Conservation (phyloP, 257 asterid genomes). For the Forsythia suspensa region DNA sequence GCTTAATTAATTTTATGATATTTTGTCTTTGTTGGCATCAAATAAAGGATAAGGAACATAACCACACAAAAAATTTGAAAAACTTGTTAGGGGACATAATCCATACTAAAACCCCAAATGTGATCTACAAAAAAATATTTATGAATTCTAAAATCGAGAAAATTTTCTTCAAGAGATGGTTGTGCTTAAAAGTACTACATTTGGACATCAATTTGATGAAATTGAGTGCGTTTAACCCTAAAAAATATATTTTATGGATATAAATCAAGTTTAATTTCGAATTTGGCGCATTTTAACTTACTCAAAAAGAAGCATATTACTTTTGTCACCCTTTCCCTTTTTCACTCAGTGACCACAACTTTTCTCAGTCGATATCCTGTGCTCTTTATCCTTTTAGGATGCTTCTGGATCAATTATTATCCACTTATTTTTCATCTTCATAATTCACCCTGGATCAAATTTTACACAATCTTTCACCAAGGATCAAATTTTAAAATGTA, state of each 20-base stretch:
- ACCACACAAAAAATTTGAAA: too few relatives aligned
- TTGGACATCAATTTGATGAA: background rate
- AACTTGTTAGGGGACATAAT: too few relatives aligned
- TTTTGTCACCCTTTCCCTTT: background rate
- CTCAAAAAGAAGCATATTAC: background rate
- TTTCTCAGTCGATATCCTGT: background rate
- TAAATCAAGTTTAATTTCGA: too few relatives aligned
- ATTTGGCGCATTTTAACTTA: background rate
- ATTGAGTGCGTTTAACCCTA: background rate
- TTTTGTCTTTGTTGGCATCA: too few relatives aligned
- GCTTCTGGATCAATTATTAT: background rate
- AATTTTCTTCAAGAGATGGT: background rate
- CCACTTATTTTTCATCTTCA: background rate
- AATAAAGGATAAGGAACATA: too few relatives aligned
- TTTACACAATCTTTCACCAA: too few relatives aligned
- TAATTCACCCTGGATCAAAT: background rate
- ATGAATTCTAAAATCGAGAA: background rate
- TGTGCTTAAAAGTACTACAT: background rate
- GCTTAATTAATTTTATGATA: too few relatives aligned
- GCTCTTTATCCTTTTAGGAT: conserved; percentile 2
- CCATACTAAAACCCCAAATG: too few relatives aligned
- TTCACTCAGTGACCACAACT: background rate
- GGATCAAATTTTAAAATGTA: too few relatives aligned
- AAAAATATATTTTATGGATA: too few relatives aligned
- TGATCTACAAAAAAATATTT: background rate